phyloP scores from a whole-genome alignment of 2,329 filamentous ascomycete genomes.

The Alternaria panax region DNA sequence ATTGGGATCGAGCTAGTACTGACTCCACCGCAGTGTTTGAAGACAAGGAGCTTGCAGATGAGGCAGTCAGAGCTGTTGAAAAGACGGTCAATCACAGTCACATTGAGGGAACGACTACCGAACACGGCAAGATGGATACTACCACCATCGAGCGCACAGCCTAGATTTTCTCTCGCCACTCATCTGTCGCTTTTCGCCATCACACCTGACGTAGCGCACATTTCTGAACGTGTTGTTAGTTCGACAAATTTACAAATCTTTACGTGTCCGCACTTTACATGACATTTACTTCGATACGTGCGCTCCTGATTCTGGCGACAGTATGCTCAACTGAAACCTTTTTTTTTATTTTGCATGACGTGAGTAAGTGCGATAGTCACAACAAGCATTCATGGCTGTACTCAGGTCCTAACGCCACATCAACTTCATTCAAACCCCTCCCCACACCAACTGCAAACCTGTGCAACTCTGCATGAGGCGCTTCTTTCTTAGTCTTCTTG shows the following conservation, averaged over 20 bases:
- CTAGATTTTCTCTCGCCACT: neutral
- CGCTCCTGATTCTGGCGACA: neutral
- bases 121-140: constrained; percentile 2
- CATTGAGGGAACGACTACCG: constrained; percentile 7
- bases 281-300: neutral
- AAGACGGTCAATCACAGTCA: constrained; percentile 42
- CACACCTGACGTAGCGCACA: neutral
- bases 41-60: constrained; percentile 43
- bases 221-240: neutral
- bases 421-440: too few relatives aligned
- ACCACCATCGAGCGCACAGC: constrained; percentile 26
- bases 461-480: too few relatives aligned
- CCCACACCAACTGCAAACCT: neutral
- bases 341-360: too few relatives aligned
- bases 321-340: neutral
- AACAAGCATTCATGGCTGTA: neutral
- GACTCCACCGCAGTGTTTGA: constrained; percentile 42
- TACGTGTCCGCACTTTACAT: neutral
- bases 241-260: neutral
- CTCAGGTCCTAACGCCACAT: neutral
- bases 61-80: constrained; percentile 44
- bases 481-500: neutral
- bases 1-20: constrained; percentile 1
- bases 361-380: neutral
- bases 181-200: neutral